Conservation (phyloP, 371 early-diverging fungal species). For the Lichtheimia ornata region DNA sequence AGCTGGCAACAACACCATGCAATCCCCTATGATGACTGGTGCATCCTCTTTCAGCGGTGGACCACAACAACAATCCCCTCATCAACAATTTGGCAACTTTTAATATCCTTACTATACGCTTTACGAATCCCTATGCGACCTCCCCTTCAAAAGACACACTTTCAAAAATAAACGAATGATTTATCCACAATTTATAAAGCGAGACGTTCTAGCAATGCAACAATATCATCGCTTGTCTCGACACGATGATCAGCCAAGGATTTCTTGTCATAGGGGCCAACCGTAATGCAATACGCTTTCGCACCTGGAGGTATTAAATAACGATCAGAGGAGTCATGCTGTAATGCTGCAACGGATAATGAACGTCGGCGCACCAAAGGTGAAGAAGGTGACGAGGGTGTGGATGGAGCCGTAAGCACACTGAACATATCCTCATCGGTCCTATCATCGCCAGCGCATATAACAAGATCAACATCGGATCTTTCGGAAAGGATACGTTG, state of each 20-base stretch:
- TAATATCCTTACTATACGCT: constrained; percentile 4
- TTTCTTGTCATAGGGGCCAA: constrained; percentile 79
- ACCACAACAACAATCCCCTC: not conserved
- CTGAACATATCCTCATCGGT: constrained; percentile 98
- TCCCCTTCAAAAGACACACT: not conserved
- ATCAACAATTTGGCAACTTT: constrained; percentile 10
- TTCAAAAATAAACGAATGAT: not conserved
- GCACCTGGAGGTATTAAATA: constrained; percentile 5
- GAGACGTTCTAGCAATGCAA: constrained; percentile 21
- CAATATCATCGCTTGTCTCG: constrained; percentile 46
- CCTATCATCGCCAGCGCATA: constrained; percentile 96
- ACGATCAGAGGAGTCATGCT: not conserved
- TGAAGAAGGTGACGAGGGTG: constrained; percentile 3
- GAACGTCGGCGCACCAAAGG: constrained; percentile 3
- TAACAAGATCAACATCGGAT: constrained; percentile 82
- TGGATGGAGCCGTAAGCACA: constrained; percentile 7
- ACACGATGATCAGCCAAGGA: constrained; percentile 86
- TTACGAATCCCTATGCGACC: not conserved
- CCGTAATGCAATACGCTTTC: constrained; percentile 65
- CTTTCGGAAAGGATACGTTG: constrained; percentile 67
- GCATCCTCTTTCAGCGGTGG: constrained; percentile 11
- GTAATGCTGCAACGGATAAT: not conserved
- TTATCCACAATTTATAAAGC: not conserved
- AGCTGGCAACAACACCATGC: constrained; percentile 39
- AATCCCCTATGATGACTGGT: constrained; percentile 40